Conservation (phyloP, 139 green algal species). For the Mychonastes homosphaera region DNA sequence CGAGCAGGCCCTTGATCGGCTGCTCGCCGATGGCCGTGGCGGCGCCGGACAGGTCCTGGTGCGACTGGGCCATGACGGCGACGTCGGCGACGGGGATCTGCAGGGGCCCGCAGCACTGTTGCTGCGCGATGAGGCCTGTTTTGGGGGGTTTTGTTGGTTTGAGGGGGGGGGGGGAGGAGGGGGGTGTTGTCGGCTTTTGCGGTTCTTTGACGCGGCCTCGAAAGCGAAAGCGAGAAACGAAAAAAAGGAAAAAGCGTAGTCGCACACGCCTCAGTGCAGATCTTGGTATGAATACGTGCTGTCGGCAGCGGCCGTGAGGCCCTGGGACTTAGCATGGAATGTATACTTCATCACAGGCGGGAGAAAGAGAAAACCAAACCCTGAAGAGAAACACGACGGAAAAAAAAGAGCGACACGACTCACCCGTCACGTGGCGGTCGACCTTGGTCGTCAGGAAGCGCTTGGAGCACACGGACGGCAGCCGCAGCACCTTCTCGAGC, state of each 20-base stretch:
- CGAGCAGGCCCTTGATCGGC: conserved; percentile 88
- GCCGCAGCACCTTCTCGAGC: conserved; percentile 71
- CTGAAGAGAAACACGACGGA: background rate
- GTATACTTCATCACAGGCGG: conserved; percentile 13
- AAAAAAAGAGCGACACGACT: background rate
- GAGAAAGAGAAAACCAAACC: no score
- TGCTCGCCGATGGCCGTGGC: conserved; percentile 94
- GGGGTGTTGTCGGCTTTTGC: no score
- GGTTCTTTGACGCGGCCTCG: background rate
- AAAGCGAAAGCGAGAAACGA: background rate
- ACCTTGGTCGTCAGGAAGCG: conserved; percentile 99
- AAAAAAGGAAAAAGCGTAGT: background rate
- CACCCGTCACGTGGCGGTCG: conserved; percentile 76
- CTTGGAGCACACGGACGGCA: conserved; percentile 90
- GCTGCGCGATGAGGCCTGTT: conserved; percentile 84
- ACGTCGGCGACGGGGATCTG: conserved; percentile 85
- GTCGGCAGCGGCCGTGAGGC: conserved; percentile 11
- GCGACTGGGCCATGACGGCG: conserved; percentile 81
- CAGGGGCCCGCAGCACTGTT: conserved; percentile 93
- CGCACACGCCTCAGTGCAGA: conserved; percentile 21
- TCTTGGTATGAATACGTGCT: conserved; percentile 19
- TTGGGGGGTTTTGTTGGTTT: background rate
- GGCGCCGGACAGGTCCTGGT: conserved; percentile 62
- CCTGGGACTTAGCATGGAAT: conserved; percentile 31
- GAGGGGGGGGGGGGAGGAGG: background rate